A percentile compares a stretch with the other conserved stretches of the same genome.
Conservation (phyloP, 2,329 filamentous ascomycete species). For the Ceratocystis huliohia region DNA sequence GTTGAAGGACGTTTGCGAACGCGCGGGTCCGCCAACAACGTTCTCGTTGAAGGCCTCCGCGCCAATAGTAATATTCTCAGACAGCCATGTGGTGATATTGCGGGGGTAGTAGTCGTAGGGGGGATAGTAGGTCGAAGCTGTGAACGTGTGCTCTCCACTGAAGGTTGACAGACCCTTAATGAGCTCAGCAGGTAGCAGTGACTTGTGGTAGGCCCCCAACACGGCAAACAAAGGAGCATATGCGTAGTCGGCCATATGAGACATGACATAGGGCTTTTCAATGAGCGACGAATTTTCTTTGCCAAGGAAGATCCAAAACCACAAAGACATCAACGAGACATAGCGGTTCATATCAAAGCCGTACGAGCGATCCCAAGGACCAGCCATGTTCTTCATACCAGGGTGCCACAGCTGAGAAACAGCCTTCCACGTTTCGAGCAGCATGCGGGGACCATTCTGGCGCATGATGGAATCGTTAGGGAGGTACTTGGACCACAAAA, state of each 20-base stretch:
- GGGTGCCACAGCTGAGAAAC: conserved; percentile 44
- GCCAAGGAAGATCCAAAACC: conserved; percentile 46
- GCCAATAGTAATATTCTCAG: conserved; percentile 45
- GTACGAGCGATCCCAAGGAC: conserved; percentile 52
- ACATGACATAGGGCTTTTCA: conserved; percentile 39
- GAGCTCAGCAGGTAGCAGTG: conserved; percentile 34
- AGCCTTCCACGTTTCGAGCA: conserved; percentile 40
- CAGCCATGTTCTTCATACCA: conserved; percentile 46
- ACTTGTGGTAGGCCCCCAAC: conserved; percentile 37
- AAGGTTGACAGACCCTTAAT: conserved; percentile 35
- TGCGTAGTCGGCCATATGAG: conserved; percentile 46
- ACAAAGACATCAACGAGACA: conserved; percentile 41
- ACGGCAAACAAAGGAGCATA: conserved; percentile 45
- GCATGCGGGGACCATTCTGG: conserved; percentile 38
- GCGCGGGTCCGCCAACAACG: conserved; percentile 41
- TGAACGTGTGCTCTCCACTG: conserved; percentile 40
- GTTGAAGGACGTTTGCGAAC: conserved; percentile 41
- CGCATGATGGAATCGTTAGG: conserved; percentile 41
- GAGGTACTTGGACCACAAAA: conserved; percentile 48
- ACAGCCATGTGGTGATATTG: conserved; percentile 48
- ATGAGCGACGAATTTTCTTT: conserved; percentile 32
- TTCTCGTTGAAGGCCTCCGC: conserved; percentile 45
- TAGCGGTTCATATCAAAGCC: conserved; percentile 53
- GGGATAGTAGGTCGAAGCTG: conserved; percentile 42
- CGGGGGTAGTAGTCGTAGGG: conserved; percentile 44